Evolutionary conservation across 257 asterid species (phyloP).

Genomic region (Eustoma russellianum): DNA sequence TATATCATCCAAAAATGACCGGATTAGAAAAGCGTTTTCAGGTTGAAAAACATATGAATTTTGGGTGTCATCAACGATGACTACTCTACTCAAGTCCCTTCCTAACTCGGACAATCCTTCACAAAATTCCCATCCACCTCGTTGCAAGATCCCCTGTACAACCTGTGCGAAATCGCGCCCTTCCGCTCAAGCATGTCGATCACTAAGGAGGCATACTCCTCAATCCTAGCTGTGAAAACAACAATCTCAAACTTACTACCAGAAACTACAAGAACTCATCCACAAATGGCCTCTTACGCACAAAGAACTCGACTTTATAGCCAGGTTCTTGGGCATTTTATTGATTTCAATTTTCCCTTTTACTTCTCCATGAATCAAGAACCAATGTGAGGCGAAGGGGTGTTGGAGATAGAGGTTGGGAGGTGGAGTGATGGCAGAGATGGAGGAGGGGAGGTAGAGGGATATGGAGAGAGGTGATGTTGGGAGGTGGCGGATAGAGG

Average conservation of each 20-base stretch:
- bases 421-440: too few species aligned
- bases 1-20: conserved; percentile 54
- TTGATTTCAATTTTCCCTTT: too few species aligned
- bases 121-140: conserved; percentile 68
- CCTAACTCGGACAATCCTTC: conserved; percentile 70
- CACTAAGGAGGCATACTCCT: conserved; percentile 81
- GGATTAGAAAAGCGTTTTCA: conserved; percentile 58
- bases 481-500: too few species aligned
- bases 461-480: too few species aligned
- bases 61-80: conserved; percentile 87
- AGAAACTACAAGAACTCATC: conserved; percentile 55
- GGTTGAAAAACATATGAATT: conserved; percentile 66
- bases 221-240: conserved; percentile 78
- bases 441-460: too few species aligned
- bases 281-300: conserved; percentile 71
- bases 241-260: conserved; percentile 62
- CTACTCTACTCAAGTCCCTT: conserved; percentile 51
- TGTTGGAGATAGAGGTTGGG: too few species aligned
- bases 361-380: too few species aligned
- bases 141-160: conserved; percentile 73
- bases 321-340: too few species aligned
- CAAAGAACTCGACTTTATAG: conserved; percentile 59
- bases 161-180: conserved; percentile 47
- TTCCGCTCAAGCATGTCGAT: conserved; percentile 59
- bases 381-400: too few species aligned